These are phyloP conservation scores for Fusarium denticulatum DNA, from an alignment of 2,329 filamentous ascomycete genomes.

Conservation along the genomic window DNA sequence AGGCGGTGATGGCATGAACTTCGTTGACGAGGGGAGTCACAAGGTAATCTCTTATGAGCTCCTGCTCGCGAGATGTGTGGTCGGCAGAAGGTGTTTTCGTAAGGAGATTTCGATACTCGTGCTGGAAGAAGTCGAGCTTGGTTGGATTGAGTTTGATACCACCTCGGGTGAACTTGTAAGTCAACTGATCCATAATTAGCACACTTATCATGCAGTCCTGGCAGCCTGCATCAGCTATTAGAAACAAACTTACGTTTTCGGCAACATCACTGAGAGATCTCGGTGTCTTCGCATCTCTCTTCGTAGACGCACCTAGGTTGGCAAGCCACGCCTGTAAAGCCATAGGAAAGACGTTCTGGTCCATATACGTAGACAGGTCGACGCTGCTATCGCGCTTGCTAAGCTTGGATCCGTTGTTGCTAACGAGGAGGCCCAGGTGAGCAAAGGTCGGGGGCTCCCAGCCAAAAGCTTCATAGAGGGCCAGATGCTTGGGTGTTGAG, in stretches of 20 bases:
- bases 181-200: constrained; percentile 66
- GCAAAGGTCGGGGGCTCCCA: constrained; percentile 80
- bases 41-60: constrained; percentile 29
- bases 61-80: constrained; percentile 35
- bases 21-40: constrained; percentile 41
- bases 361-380: constrained; percentile 62
- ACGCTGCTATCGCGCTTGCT: constrained; percentile 79
- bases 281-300: constrained; percentile 39
- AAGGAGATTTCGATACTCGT: constrained; percentile 63
- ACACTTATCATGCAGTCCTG: background rate
- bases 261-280: constrained; percentile 74
- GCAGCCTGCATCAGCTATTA: background rate
- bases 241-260: constrained; percentile 62
- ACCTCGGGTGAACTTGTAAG: constrained; percentile 88
- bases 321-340: constrained; percentile 82
- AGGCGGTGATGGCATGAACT: constrained; percentile 39
- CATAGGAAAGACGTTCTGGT: constrained; percentile 57
- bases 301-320: constrained; percentile 63
- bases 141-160: constrained; percentile 84
- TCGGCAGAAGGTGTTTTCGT: constrained; percentile 40
- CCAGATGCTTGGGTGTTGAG: constrained; percentile 80
- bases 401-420: constrained; percentile 76
- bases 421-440: constrained; percentile 81
- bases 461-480: constrained; percentile 79
- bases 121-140: constrained; percentile 85